Base-by-base conservation (phyloP, 805 yeast genomes). In the Zygotorulaspora danielsina region DNA sequence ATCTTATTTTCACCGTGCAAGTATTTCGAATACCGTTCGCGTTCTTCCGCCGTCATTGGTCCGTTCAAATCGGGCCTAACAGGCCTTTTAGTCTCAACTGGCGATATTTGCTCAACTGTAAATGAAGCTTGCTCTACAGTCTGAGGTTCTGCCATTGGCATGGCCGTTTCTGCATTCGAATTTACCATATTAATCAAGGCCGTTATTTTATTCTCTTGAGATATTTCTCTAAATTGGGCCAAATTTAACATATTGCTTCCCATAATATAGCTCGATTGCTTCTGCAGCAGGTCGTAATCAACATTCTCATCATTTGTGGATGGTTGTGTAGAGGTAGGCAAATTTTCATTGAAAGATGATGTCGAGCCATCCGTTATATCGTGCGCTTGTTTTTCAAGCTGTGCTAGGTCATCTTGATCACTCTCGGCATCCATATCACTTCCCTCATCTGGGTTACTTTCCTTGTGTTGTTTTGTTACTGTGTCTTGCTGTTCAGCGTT, bases 11-110 rank as follows among this genome's bases (percentile, higher is more conserved):
- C 84, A 19, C 72, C 70, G 8, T 60, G 57, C 30, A 78, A 57
- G 47, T 80, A 87, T 3, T 61, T 61, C 12, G 74, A 65, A 53
- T 73, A 88, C 6, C 70, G 69, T 3, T 57, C 61, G 15, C 66
- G 64, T 55, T 82, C 94, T 26, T 68, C 73, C 0, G 61, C 57
- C 1, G 76, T 59, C 77, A 81, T 73, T 8, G 83, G 80, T 2
- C 60, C 48, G 10, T 72, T 66, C 27, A 82, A 59, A 51, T 81
- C 78, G 1, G 86, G 82, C 54, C 88, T 70, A 41, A 69, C 64
- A 48, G 78, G 73, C 44, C 51, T 70, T 32, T 75, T 72, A 44
- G 72, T 72, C 11, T 36, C 34, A 2, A n/a, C 34, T 17, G 36
- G 28, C 7, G 30, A 36, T 3, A n/a, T 26, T 8, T 21, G 35